Conservation (phyloP, 2,329 filamentous ascomycete genomes). For the Xylaria digitata region DNA sequence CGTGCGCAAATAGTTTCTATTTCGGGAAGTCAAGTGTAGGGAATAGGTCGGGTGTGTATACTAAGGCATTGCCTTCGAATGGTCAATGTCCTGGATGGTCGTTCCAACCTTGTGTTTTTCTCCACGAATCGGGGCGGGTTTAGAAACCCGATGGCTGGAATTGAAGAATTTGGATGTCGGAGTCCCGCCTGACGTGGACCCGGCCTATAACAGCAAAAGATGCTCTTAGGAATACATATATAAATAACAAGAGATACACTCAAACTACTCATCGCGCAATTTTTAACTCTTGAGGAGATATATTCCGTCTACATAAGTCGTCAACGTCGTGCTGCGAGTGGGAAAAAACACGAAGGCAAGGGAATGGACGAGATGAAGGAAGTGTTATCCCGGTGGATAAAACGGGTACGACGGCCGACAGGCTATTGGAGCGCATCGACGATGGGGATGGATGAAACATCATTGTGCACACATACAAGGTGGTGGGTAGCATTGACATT, state of each 20-base stretch:
- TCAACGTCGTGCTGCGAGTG: not conserved
- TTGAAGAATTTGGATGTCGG: not conserved
- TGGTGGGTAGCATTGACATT: slow-evolving; percentile 26
- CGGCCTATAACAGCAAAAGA: too few species aligned
- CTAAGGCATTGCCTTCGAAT: not conserved
- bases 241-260: not conserved
- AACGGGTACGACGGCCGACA: slow-evolving; percentile 8
- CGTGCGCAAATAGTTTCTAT: not conserved
- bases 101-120: slow-evolving; percentile 24
- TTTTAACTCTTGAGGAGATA: not conserved
- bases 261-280: not conserved
- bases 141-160: not conserved
- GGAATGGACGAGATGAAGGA: not conserved
- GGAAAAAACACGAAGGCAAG: not conserved
- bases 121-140: slow-evolving; percentile 36
- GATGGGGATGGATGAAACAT: slow-evolving; percentile 3
- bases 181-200: too few species aligned
- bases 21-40: not conserved
- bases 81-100: not conserved
- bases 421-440: slow-evolving; percentile 35
- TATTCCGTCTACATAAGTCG: not conserved
- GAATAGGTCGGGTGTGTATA: not conserved
- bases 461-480: slow-evolving; percentile 14
- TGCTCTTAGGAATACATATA: not conserved
- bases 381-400: slow-evolving; percentile 24